Conservation (phyloP, 371 early-diverging fungal species). For the Saksenaea oblongispora region DNA sequence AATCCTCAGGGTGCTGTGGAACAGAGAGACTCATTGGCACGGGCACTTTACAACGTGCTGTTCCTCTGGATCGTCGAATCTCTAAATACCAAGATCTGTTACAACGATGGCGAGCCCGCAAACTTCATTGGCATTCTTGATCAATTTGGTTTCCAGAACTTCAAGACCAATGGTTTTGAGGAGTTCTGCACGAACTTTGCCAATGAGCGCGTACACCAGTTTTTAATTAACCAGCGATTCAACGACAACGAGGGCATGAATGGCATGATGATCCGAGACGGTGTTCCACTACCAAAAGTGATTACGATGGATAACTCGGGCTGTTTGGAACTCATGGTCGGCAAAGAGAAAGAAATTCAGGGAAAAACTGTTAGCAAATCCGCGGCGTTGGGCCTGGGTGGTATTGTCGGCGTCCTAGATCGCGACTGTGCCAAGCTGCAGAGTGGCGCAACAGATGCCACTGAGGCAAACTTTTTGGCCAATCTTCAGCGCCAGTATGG, state of each 20-base stretch:
- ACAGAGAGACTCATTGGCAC: conserved; percentile 44
- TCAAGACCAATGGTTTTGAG: conserved; percentile 60
- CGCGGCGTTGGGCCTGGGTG: conserved; percentile 29
- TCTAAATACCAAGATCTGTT: conserved; percentile 45
- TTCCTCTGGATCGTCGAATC: conserved; percentile 51
- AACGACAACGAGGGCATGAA: conserved; percentile 52
- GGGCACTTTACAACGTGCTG: conserved; percentile 39
- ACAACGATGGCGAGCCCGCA: conserved; percentile 51
- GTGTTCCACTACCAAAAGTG: conserved; percentile 50
- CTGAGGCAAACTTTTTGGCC: conserved; percentile 54
- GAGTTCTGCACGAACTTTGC: conserved; percentile 83
- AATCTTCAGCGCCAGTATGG: conserved; percentile 34
- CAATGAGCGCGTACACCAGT: conserved; percentile 83
- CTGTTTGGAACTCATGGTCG: conserved; percentile 55
- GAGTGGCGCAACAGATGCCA: conserved; percentile 48
- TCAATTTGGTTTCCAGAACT: conserved; percentile 65
- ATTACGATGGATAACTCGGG: conserved; percentile 49
- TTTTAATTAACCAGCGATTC: conserved; percentile 63
- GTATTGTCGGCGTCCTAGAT: conserved; percentile 66
- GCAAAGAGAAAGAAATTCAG: conserved; percentile 22
- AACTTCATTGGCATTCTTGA: conserved; percentile 82
- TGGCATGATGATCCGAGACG: conserved; percentile 42
- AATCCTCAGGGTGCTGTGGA: conserved; percentile 56
- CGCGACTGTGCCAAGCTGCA: conserved; percentile 45
- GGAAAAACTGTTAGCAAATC: conserved; percentile 24